Evolutionary conservation across 345 rosid genomes (phyloP), one percentile per base, ranked within the genome.

Genomic region (Melaleuca quinquenervia): DNA sequence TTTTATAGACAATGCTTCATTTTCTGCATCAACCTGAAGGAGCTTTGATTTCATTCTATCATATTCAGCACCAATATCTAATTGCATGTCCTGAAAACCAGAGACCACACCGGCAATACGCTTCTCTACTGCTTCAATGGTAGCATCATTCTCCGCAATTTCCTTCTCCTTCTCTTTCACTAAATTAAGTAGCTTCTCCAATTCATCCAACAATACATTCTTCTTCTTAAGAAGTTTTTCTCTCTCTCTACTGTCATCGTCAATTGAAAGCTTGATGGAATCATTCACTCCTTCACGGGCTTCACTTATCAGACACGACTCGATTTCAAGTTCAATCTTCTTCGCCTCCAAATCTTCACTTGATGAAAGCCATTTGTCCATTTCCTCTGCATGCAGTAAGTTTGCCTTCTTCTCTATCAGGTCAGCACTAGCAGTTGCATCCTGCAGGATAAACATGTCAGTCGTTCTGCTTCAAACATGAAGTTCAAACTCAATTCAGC

Each of bases 101-200:
- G 93, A 89, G 85, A 94, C 90, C 86, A 89, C 94, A 50, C 64
- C 64, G 18, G 85, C 86, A 86, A 96, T 96, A 86, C 90, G 91
- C 87, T 91, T 88, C 82, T 94, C 96, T 54, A 95, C 92, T 26
- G 82, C 90, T 91, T 88, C 87, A 83, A 95, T 92, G 58, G 91
- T 91, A 55, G 89, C 82, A 83, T 94, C 91, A 83, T 95, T 94
- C 86, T 93, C 94, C 0, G 91, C 91, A 54, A 95, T 93, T 94
- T 93, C 95, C 84, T 88, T 91, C 87, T 95, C 96, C 88, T 94
- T 96, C 78, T 90, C 91, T 90, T 88, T 93, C 64, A 95, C 96
- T 82, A 95, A 76, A 86, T 93, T 94, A 87, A 96, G 94, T 51
- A 96, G 90, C 84, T 91, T 87, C 84, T 91, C 90, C 88, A 96